Base-by-base conservation (phyloP, 1,139 yeast genomes). In the Williopsis jadinii region DNA sequence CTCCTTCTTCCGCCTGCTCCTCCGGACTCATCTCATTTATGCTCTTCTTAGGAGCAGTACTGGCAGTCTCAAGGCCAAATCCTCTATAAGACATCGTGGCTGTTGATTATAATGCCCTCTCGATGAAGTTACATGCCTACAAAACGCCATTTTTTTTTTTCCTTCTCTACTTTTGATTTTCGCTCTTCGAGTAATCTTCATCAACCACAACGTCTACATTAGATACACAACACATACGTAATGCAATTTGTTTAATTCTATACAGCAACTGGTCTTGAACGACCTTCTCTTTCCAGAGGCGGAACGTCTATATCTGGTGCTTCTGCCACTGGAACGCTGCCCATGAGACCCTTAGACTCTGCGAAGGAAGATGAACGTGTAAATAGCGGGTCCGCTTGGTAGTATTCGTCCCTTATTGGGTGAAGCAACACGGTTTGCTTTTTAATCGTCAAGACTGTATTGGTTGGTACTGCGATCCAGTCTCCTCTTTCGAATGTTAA, bases 391-490 rank as follows among this genome's bases (percentile, higher is more conserved):
- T 83, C 85, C 34, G 71, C 73, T 54, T 84, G 87, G 62, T 80
- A 88, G 64, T 81, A 90, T 61, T 92, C 96, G 60, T 92, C 98
- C 40, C 74, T 68, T 31, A 92, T 84, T 2, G 98, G 98, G 56
- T 90, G 95, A 68, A 92, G 68, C 41, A 92, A 67, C 9, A 92
- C 95, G 1, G 95, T 86, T 57, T 88, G 95, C 43, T 77, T 81
- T 49, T 81, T 81, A 45, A 92, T 81, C 1, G 95, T 84, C n/a
- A 92, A 62, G 3, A 83, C 66, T 2, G 97, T 84, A 61, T 92
- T 92, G 3, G 97, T 84, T 2, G 97, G 98, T 2, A 92, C 95
- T 13, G 96, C 83, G 45, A 92, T 84, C 98, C 98, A 92, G 64
- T 92, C 98, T 33, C 92, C 92, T 44, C 98, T 69, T 65, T 92